Conservation (phyloP, 495 filamentous ascomycete species). For the Halenospora varia region DNA sequence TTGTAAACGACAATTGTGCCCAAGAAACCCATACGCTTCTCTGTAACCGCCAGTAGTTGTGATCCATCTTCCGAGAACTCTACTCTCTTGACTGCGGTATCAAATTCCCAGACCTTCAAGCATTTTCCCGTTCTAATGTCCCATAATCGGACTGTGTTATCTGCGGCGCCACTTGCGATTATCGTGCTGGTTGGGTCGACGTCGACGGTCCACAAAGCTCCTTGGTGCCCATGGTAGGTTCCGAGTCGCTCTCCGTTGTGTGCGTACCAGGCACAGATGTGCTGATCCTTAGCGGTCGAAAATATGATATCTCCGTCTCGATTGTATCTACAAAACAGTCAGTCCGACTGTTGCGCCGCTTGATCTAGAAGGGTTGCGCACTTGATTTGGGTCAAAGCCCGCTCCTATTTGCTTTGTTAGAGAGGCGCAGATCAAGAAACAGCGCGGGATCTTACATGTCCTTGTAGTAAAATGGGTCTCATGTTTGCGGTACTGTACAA, state of each 20-base stretch:
- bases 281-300: conserved; percentile 95
- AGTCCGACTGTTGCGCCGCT: conserved; percentile 7
- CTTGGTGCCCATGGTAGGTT: conserved; percentile 94
- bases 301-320: conserved; percentile 96
- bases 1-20: conserved; percentile 90
- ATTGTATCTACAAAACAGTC: conserved; percentile 61
- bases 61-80: conserved; percentile 93
- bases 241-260: conserved; percentile 93
- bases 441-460: conserved; percentile 62
- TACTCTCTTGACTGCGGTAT: conserved; percentile 91
- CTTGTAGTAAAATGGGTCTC: conserved; percentile 92
- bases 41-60: conserved; percentile 85
- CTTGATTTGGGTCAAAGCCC: conserved; percentile 97
- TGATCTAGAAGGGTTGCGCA: conserved; percentile 30
- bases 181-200: conserved; percentile 91
- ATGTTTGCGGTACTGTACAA: conserved; percentile 45
- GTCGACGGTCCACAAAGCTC: conserved; percentile 98
- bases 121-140: conserved; percentile 89
- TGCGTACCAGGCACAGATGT: conserved; percentile 91
- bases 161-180: conserved; percentile 90
- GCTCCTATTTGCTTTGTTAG: conserved; percentile 57
- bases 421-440: conserved; percentile 12
- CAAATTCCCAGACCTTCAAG: conserved; percentile 96
- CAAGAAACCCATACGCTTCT: conserved; percentile 94
- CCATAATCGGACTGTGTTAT: conserved; percentile 98